Conservation (phyloP, 192 early-diverging fungal genomes). For the Neocallimastix lanati region DNA sequence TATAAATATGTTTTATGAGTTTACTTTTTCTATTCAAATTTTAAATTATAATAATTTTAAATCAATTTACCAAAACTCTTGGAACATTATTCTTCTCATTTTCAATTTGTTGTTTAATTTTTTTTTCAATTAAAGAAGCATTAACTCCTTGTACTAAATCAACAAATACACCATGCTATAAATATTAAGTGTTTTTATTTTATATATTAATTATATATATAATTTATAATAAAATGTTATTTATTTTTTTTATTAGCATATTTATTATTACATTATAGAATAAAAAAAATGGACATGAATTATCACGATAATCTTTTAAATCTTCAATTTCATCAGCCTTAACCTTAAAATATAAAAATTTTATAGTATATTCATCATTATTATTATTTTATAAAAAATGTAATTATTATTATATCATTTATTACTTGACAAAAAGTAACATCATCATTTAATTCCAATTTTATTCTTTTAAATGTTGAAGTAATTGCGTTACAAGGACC, state of each 20-base stretch:
- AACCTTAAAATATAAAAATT: constrained; percentile 13
- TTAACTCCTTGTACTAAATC: constrained; percentile 36
- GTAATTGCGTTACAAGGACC: constrained; percentile 41
- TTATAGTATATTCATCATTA: background rate
- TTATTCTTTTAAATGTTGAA: constrained; percentile 36
- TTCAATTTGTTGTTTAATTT: constrained; percentile 32
- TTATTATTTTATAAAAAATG: background rate
- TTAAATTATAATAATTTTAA: too few relatives aligned
- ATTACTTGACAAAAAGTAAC: constrained; percentile 22
- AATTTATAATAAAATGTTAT: too few relatives aligned
- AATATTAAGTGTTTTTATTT: too few relatives aligned
- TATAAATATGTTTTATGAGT: too few relatives aligned
- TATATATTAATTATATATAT: too few relatives aligned
- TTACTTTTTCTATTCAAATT: too few relatives aligned
- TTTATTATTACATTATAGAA: constrained; percentile 19
- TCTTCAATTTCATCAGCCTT: constrained; percentile 22
- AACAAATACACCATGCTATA: constrained; percentile 31
- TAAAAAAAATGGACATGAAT: constrained; percentile 37
- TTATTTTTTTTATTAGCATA: too few relatives aligned
- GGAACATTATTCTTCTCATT: constrained; percentile 8
- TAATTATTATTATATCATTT: background rate
- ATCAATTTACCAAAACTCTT: background rate
- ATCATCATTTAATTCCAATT: constrained; percentile 29
- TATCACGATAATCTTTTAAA: constrained; percentile 23
- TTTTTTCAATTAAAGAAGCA: constrained; percentile 28